Percentiles rank a stretch among this genome's conserved stretches.
phyloP scores from a whole-genome alignment of 1,284 basidiomycete species.

The Heterobasidion parviporum region DNA sequence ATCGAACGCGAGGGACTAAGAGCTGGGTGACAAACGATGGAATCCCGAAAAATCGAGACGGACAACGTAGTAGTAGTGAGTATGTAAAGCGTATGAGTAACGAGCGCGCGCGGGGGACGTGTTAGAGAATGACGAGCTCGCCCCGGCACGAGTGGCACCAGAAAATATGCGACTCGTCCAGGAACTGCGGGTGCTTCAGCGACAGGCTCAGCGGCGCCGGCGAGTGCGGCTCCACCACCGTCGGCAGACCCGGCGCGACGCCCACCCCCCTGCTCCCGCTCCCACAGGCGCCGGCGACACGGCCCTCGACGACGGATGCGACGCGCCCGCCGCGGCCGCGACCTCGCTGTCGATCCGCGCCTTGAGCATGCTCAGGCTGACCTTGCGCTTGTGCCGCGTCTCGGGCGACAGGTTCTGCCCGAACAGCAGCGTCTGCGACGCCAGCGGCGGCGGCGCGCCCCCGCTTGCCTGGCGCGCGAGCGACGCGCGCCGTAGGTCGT shows the following conservation, averaged over 20 bases:
- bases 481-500: conserved; percentile 40
- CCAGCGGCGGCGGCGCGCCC: conserved; percentile 18
- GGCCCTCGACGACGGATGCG: conserved; percentile 32
- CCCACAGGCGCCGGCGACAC: conserved; percentile 37
- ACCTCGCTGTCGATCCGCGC: conserved; percentile 79
- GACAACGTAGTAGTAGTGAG: not conserved
- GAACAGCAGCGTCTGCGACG: conserved; percentile 36
- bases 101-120: not conserved
- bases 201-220: not conserved
- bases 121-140: conserved; percentile 67
- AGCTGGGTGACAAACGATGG: too few species aligned
- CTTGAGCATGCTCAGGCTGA: conserved; percentile 83
- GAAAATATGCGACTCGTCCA: conserved; percentile 79
- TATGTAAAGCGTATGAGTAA: not conserved
- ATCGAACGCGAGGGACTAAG: too few species aligned
- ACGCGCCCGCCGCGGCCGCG: conserved; percentile 27
- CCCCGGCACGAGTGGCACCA: conserved; percentile 78
- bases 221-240: not conserved
- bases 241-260: not conserved
- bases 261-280: not conserved
- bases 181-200: conserved; percentile 50
- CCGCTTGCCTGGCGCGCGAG: conserved; percentile 29
- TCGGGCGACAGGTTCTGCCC: conserved; percentile 58
- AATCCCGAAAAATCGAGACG: not conserved
- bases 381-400: conserved; percentile 75